Evolutionary conservation across 805 yeast genomes (phyloP), one percentile per base, ranked within the genome.

Genomic region (Pichia exigua): DNA sequence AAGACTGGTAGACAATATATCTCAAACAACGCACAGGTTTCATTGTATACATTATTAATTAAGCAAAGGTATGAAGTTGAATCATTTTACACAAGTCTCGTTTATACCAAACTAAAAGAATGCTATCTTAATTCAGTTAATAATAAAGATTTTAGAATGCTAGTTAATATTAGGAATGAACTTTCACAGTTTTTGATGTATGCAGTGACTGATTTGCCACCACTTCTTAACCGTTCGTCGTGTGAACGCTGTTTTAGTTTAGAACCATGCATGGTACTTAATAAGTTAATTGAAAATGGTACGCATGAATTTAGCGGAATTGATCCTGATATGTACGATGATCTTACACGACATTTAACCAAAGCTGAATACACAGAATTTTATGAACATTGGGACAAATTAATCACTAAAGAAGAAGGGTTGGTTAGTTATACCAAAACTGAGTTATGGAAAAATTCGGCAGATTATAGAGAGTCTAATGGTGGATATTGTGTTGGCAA

Each of bases 21-120:
- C 6, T 67, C 83, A 3, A 97, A 94, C 65, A 81, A 85, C 47
- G 96, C 95, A 0, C 99, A 94, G 65, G 85, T 94, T 0, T 76
- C 91, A 0, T 69, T 94, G 8, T 94, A 94, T 62, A 82, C 95
- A 0, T 67, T 92, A 17, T 68, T 94, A 51, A 75, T 89, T 59
- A 80, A 81, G 45, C 98, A 94, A 56, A 71, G 95, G 26, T 92
- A 92, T 64, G 83, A 81, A 41, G 68, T 85, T 43, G 83, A 85
- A 22, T 77, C 86, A 3, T 72, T 76, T 4, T 78, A 80, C 51
- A 85, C 82, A 46, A 68, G 89, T 35, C 70, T 94, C 28, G 85
- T 85, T 9, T 94, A 91, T 65, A 83, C 96, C 0, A 82, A 82
- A 52, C 73, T 77, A 32, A 74, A 78, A 46, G 79, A 82, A 53